Conservation (phyloP, 306 rosid species). For the Prunus salicina region DNA sequence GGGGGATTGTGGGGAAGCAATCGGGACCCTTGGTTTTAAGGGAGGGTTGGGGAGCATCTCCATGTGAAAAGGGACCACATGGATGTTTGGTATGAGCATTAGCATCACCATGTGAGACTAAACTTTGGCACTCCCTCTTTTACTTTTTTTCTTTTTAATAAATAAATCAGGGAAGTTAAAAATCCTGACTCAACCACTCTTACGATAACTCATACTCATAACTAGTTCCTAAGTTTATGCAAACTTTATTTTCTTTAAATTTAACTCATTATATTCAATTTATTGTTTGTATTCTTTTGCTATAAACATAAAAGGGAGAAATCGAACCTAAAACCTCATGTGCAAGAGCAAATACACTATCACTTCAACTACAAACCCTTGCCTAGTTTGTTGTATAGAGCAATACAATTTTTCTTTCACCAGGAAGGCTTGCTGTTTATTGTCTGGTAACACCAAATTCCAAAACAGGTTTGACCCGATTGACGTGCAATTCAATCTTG, state of each 20-base stretch:
- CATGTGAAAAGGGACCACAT: constrained; percentile 52
- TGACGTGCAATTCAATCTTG: neutral
- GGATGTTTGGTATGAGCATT: constrained; percentile 34
- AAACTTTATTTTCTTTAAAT: neutral
- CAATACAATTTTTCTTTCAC: neutral
- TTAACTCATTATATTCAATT: neutral
- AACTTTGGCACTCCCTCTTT: neutral
- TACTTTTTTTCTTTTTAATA: too few relatives aligned
- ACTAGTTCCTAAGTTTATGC: neutral
- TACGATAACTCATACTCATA: neutral
- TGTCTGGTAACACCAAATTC: neutral
- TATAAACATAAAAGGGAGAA: too few relatives aligned
- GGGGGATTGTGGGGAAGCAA: constrained; percentile 37
- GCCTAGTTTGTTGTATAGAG: neutral
- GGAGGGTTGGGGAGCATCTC: constrained; percentile 37
- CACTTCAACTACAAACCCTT: too few relatives aligned
- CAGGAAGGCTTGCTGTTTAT: neutral
- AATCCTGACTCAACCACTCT: too few relatives aligned
- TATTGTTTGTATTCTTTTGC: too few relatives aligned
- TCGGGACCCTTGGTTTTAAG: constrained; percentile 45
- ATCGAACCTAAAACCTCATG: too few relatives aligned
- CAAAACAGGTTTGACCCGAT: neutral
- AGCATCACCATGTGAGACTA: constrained; percentile 43
- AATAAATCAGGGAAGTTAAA: too few relatives aligned
- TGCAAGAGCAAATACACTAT: too few relatives aligned